Evolutionary conservation across 2,329 filamentous ascomycete genomes (phyloP).

Genomic region (Aspergillus transmontanensis): DNA sequence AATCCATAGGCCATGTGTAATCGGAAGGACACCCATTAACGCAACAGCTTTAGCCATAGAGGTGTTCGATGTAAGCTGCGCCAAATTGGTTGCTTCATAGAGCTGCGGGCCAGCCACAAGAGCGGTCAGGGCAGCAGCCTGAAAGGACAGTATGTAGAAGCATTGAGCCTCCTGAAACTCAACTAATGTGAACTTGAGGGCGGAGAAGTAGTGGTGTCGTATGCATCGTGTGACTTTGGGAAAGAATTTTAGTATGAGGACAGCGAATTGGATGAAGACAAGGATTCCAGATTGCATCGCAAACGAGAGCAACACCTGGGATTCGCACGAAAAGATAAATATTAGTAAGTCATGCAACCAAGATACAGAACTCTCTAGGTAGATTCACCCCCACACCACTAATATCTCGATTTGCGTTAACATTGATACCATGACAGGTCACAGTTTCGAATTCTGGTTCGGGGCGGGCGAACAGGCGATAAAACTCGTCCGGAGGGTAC

Average conservation of each 20-base stretch:
- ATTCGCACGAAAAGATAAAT: neutral
- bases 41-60: no score
- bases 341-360: neutral
- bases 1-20: no score
- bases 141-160: no score
- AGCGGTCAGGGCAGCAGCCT: neutral
- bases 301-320: neutral
- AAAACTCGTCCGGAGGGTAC: neutral
- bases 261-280: neutral
- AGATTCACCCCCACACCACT: neutral
- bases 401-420: neutral
- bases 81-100: no score
- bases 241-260: neutral
- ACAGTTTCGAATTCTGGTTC: neutral
- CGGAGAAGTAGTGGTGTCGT: neutral
- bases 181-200: slow-evolving; percentile 7
- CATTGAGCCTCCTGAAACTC: neutral
- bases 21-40: no score
- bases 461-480: neutral
- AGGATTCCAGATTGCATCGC: neutral
- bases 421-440: neutral
- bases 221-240: neutral
- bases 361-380: neutral
- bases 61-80: no score
- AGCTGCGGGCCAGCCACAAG: no score